Base-by-base conservation (phyloP, 2,329 filamentous ascomycete genomes). In the Xylariaceae sp. region DNA sequence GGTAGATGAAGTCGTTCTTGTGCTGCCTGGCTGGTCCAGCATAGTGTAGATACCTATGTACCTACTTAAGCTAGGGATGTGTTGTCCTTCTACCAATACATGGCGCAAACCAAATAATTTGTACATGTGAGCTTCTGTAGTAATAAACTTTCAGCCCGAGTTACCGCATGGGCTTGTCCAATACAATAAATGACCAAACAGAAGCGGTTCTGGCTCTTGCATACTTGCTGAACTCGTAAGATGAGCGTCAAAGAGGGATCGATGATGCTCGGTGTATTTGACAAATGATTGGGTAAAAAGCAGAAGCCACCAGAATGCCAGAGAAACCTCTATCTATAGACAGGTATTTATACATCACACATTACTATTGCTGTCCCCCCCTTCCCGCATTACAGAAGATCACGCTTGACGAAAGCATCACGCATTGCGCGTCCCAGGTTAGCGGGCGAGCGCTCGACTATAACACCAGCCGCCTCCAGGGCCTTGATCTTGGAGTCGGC, bases 401-500 rank as follows among this genome's bases (percentile, higher is more conserved):
- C 92, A 52, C 87, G 81, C 76, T 88, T 88, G 65, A 97, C 88
- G 64, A 98, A 98, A 74, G 97, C 87, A 50, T 86, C 83, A 63
- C 94, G 87, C 59, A 98, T 75, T 45, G 88, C 84, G 79, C 95
- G 96, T 65, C 92, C 92, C 57, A 98, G 78, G 55, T 80, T 69
- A 53, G 92, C 92, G 50, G 92, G 90, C 59, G 87, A 94, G 67
- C 88, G 83, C 81, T 97, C 90, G 53, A 98, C 92, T 58, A 96
- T 79, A 58, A 97, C 92, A 65, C 92, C 92, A 48, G 92, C 92
- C 50, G 78, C 76, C 74, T 97, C 85, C 45, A 98, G 82, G 47
- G 92, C 92, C 59, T 82, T 76, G 69, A 98, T 98, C 84, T 98
- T 98, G 63, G 88, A 94, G 71, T 97, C 88, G 51, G 92, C 92